Percentiles rank a stretch among this genome's conserved stretches.
Evolutionary conservation across 495 filamentous ascomycete species (phyloP).

Genomic region (Chaetomium tenue): DNA sequence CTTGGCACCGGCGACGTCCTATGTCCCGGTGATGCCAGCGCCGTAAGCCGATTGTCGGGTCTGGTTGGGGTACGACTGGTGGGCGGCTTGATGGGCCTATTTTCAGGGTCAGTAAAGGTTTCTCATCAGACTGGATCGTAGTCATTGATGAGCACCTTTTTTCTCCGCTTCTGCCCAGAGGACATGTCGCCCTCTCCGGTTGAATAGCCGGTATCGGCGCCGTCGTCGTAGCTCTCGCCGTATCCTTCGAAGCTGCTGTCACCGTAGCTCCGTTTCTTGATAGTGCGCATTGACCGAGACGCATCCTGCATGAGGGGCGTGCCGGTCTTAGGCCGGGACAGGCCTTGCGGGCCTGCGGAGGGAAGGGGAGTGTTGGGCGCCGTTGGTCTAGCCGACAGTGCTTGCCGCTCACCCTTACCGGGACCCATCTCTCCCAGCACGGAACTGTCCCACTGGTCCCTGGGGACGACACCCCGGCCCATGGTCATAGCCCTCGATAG

Average conservation of each 20-base stretch:
- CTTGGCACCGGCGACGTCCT: slow-evolving; percentile 18
- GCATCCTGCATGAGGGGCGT: slow-evolving; percentile 29
- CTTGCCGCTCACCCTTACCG: slow-evolving; percentile 37
- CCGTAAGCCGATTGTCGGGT: slow-evolving; percentile 44
- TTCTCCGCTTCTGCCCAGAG: slow-evolving; percentile 51
- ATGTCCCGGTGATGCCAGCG: slow-evolving; percentile 42
- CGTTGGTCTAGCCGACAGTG: slow-evolving; percentile 43
- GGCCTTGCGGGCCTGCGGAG: slow-evolving; percentile 19
- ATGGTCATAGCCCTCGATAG: slow-evolving; percentile 50
- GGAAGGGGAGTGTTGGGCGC: slow-evolving; percentile 46
- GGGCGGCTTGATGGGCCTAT: slow-evolving; percentile 31
- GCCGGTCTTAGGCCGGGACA: slow-evolving; percentile 32
- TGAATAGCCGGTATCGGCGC: slow-evolving; percentile 49
- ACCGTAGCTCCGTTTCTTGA: slow-evolving; percentile 54
- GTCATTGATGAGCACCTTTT: slow-evolving; percentile 51
- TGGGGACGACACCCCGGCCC: slow-evolving; percentile 48
- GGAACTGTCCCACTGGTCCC: slow-evolving; percentile 48
- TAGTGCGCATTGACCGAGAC: slow-evolving; percentile 42
- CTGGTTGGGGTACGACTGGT: slow-evolving; percentile 32
- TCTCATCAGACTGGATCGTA: slow-evolving; percentile 31
- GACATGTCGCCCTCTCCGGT: slow-evolving; percentile 52
- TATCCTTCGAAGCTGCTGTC: slow-evolving; percentile 59
- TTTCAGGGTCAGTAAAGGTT: slow-evolving; percentile 28
- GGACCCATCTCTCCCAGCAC: slow-evolving; percentile 51
- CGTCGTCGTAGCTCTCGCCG: slow-evolving; percentile 55